Evolutionary conservation across 2,329 filamentous ascomycete genomes (phyloP).

Genomic region (Alternaria incomplexa): DNA sequence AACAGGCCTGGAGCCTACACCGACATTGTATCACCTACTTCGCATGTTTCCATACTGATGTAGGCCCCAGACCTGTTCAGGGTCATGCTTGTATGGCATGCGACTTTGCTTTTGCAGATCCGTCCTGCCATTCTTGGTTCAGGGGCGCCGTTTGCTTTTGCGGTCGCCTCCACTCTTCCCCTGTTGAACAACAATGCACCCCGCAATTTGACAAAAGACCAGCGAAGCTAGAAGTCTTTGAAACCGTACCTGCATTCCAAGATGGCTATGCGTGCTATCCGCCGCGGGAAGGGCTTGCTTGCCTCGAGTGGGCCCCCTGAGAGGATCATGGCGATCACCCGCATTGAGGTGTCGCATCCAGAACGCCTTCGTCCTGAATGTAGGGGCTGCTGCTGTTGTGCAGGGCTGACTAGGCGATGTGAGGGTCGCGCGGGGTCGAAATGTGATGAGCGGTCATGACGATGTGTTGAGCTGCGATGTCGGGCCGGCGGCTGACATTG

Average conservation of each 20-base stretch:
- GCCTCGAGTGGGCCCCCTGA: not conserved
- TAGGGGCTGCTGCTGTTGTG: not conserved
- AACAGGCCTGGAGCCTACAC: not conserved
- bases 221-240: not conserved
- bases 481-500: not conserved
- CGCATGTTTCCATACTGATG: not conserved
- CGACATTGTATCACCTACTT: not conserved
- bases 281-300: not conserved
- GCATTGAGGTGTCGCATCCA: not conserved
- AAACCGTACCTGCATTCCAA: not conserved
- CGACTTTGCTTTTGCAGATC: not conserved
- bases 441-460: not conserved
- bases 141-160: not conserved
- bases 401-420: not conserved
- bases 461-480: not conserved
- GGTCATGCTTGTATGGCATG: accelerated
- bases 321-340: not conserved
- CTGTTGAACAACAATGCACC: conserved; percentile 1
- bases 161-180: not conserved
- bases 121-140: not conserved
- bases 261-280: not conserved
- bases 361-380: not conserved
- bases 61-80: not conserved
- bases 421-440: not conserved
- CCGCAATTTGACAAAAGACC: not conserved